A percentile compares a stretch with the other conserved stretches of the same genome.
These are phyloP conservation scores for Sclerotinia spermophila DNA, from an alignment of 2,329 filamentous ascomycete species.

Conservation along the genomic window DNA sequence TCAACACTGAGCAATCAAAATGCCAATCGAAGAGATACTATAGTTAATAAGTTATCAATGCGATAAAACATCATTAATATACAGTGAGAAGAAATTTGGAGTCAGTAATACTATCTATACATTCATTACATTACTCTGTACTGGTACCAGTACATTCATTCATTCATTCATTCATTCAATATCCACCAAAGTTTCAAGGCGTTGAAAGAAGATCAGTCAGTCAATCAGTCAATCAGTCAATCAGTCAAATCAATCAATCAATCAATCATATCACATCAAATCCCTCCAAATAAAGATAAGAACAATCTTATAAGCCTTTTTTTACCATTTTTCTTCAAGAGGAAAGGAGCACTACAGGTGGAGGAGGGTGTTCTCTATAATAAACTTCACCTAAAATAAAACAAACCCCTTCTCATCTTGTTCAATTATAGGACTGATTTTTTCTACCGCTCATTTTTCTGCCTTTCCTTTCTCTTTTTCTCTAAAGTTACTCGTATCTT, in stretches of 20 bases:
- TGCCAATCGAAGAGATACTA: no score
- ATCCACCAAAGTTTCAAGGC: background rate
- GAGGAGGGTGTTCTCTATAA: background rate
- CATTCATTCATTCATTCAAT: no score
- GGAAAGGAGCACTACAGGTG: no score
- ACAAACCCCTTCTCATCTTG: background rate
- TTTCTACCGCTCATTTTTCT: slow-evolving; percentile 1
- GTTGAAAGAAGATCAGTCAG: background rate
- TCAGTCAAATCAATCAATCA: background rate
- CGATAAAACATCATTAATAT: background rate
- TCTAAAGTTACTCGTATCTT: no score
- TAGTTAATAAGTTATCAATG: no score
- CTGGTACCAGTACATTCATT: no score
- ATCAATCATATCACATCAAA: background rate
- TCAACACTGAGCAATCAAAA: no score
- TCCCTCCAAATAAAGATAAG: background rate
- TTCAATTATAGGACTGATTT: background rate
- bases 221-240: no score
- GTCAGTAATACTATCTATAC: background rate
- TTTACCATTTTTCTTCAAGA: background rate
- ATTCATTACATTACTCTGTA: no score
- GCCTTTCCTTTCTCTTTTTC: background rate
- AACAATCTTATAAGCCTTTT: background rate
- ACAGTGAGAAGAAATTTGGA: background rate
- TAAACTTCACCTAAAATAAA: background rate